phyloP scores from a whole-genome alignment of 1,284 basidiomycete species.

The Kalmanozyma brasiliensis region DNA sequence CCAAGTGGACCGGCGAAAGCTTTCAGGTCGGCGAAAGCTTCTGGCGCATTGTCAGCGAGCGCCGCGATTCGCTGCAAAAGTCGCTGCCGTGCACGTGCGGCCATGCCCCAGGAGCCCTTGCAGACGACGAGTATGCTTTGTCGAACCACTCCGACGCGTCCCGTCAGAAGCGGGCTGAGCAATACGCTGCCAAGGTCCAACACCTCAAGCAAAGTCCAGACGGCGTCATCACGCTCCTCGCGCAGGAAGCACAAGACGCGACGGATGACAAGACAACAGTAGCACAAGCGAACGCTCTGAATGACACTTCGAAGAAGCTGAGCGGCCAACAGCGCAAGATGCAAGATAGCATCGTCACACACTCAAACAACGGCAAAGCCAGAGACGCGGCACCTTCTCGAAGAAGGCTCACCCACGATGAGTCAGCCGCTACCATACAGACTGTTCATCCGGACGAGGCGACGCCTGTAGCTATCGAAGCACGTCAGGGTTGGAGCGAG shows the following conservation, averaged over 20 bases:
- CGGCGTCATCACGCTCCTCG: conserved; percentile 40
- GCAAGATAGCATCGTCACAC: not conserved
- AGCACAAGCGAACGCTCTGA: conserved; percentile 6
- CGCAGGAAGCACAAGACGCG: conserved; percentile 35
- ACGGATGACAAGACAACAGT: conserved; percentile 33
- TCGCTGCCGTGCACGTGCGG: conserved; percentile 25
- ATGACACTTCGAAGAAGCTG: not conserved
- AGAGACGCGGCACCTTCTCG: conserved; percentile 1
- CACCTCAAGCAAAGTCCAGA: conserved; percentile 43
- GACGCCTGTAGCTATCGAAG: conserved; percentile 43
- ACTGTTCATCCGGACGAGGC: conserved; percentile 25
- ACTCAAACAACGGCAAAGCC: not conserved
- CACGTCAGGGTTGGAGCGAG: conserved; percentile 56
- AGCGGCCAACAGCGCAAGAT: not conserved
- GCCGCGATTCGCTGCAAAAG: conserved; percentile 25
- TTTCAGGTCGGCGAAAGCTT: conserved; percentile 62
- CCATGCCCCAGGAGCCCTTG: conserved; percentile 1
- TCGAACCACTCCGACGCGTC: conserved; percentile 1
- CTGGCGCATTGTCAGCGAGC: conserved; percentile 51
- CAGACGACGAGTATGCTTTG: not conserved
- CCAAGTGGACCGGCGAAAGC: conserved; percentile 62
- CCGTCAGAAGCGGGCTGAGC: conserved; percentile 13
- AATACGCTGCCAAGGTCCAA: conserved; percentile 33
- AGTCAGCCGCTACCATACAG: conserved; percentile 26
- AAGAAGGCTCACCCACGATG: conserved; percentile 21